Evolutionary conservation across 208 protist genomes (phyloP), one percentile per base, ranked within the genome.

Genomic region (Endotrypanum monterogeii): DNA sequence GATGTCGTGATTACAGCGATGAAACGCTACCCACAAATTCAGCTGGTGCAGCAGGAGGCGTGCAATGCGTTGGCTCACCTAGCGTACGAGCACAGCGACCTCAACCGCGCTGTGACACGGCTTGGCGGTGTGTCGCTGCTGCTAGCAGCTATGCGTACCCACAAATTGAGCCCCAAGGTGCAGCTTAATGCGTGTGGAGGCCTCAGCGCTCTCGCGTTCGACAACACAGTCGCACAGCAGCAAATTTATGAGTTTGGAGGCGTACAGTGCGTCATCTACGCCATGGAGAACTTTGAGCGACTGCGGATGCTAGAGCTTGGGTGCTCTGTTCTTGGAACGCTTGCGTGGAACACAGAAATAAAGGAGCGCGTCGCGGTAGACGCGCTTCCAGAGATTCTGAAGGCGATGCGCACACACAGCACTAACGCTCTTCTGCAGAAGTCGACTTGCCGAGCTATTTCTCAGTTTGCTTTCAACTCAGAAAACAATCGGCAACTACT

Each of bases 381-480:
- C 23, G 92, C 92, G 8, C 87, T 98, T 54, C 91, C 90, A 8
- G 85, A 93, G 71, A 97, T 98, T 37, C 73, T 98, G 32, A 89
- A 92, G 57, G 87, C 89, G 44, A 96, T 98, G 94, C 83, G 88
- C 30, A 79, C 79, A 51, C 90, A 97, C 71, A 82, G 89, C 71
- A 73, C 83, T 71, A 95, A 89, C 70, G 84, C 92, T 25, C 76
- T 96, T 52, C 82, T 98, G 48, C 94, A 98, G 76, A 98, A 98
- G 83, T 96, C 92, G 50, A 96, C 91, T 12, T 97, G 92, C 76
- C 83, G 94, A 60, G 94, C 94, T 68, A 93, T 97, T 62, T 95
- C 92, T 51, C 94, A 98, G 81, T 96, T 98, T 71, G 92, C 94
- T 50, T 98, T 96, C 79, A 97, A 98, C 82, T 96, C 91, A 5